These are phyloP conservation scores for Penicillium sp. DNA, from an alignment of 2,329 filamentous ascomycete species.

Conservation along the genomic window DNA sequence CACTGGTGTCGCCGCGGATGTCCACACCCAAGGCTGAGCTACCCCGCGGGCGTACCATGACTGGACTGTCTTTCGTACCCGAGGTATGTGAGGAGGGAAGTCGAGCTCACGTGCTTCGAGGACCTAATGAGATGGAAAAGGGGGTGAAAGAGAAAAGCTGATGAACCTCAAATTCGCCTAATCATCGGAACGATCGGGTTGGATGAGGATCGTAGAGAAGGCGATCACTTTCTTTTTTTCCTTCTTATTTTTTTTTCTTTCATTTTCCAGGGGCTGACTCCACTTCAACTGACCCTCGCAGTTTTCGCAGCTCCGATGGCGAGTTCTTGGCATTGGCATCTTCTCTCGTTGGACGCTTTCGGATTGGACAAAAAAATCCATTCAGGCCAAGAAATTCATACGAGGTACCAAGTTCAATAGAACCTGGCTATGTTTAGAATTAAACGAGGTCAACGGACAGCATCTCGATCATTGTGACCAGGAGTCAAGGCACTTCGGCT, in stretches of 20 bases:
- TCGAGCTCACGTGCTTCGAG: slow-evolving; percentile 5
- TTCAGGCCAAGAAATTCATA: too few species aligned
- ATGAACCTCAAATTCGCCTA: not conserved
- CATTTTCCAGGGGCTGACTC: slow-evolving; percentile 5
- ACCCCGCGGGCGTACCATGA: slow-evolving; percentile 42
- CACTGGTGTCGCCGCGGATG: slow-evolving; percentile 47
- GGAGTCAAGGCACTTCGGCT: too few species aligned
- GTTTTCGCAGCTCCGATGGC: slow-evolving; percentile 5
- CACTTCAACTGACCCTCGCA: slow-evolving; percentile 4
- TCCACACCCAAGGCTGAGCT: slow-evolving; percentile 47
- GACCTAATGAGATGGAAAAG: not conserved
- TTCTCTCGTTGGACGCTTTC: too few species aligned
- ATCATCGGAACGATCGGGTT: slow-evolving; percentile 2
- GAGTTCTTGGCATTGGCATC: slow-evolving; percentile 8
- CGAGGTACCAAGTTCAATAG: too few species aligned
- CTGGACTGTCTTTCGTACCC: too few species aligned
- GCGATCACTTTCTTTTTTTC: slow-evolving; percentile 2
- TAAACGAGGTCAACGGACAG: too few species aligned
- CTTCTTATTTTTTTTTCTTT: slow-evolving; percentile 1
- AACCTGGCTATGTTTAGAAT: too few species aligned
- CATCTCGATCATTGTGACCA: too few species aligned
- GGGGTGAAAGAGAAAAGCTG: not conserved
- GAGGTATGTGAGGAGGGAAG: not conserved
- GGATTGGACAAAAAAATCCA: too few species aligned
- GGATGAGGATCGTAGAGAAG: not conserved